phyloP scores from a whole-genome alignment of 2,329 filamentous ascomycete genomes.

The Colletotrichum sp. region DNA sequence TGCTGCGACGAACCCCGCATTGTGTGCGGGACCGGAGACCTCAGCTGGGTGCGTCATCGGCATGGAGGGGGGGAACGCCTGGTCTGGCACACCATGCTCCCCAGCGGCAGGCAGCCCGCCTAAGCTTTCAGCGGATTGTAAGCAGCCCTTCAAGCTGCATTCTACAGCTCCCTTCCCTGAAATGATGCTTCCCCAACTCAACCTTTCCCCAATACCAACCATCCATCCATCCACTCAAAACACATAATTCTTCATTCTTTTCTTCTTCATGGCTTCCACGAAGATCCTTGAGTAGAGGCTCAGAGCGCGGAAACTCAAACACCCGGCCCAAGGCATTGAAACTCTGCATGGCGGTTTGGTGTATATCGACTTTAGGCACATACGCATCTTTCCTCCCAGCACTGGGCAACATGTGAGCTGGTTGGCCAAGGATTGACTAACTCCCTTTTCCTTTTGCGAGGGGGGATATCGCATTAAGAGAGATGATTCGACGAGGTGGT shows the following conservation, averaged over 20 bases:
- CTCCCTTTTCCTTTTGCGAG: neutral
- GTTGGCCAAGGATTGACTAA: neutral
- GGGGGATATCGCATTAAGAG: neutral
- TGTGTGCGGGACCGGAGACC: slow-evolving; percentile 15
- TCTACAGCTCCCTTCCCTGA: slow-evolving; percentile 4
- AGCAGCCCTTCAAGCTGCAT: neutral
- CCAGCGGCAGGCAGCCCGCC: neutral
- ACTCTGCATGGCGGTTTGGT: neutral
- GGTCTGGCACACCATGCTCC: neutral
- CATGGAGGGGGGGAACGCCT: neutral
- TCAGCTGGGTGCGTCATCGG: slow-evolving; percentile 15
- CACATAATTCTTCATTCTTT: neutral
- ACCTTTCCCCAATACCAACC: neutral
- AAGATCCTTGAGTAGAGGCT: neutral
- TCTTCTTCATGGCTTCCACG: neutral
- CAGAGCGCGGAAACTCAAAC: slow-evolving; percentile 19
- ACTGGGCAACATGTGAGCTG: neutral
- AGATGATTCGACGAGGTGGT: neutral
- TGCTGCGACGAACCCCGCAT: slow-evolving; percentile 18
- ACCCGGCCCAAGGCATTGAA: slow-evolving; percentile 19
- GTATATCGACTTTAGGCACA: neutral
- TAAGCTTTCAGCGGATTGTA: neutral
- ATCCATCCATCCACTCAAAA: neutral
- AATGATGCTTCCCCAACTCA: neutral
- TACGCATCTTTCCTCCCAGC: neutral